A percentile compares a stretch with the other conserved stretches of the same genome.
These are phyloP conservation scores for Tolypocladium pustulatum DNA, from an alignment of 2,329 filamentous ascomycete genomes.

Conservation along the genomic window DNA sequence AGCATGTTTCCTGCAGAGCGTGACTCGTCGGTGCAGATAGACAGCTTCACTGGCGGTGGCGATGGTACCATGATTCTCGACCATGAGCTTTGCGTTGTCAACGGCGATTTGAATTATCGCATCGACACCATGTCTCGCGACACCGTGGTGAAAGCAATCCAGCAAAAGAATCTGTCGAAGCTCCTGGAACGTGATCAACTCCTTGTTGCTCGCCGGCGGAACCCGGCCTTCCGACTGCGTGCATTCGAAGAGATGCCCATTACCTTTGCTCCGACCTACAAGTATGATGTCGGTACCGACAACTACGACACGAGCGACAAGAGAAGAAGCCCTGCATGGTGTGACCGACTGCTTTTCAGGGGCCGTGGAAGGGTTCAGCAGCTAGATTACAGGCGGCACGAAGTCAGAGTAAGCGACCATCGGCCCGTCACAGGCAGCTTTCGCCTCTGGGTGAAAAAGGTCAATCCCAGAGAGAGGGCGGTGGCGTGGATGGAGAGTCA, in stretches of 20 bases:
- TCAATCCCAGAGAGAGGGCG: conserved; percentile 56
- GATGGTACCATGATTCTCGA: conserved; percentile 93
- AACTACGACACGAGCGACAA: conserved; percentile 93
- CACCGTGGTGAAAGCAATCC: conserved; percentile 77
- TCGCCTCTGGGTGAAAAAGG: conserved; percentile 72
- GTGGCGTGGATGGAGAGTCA: conserved; percentile 63
- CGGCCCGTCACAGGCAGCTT: conserved; percentile 83
- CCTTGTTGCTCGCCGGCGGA: conserved; percentile 77
- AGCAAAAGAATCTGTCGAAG: conserved; percentile 69
- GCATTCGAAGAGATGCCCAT: conserved; percentile 88
- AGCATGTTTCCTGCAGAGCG: conserved; percentile 62
- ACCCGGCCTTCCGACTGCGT: conserved; percentile 78
- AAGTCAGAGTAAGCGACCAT: conserved; percentile 86
- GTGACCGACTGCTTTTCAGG: conserved; percentile 82
- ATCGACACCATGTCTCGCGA: conserved; percentile 96
- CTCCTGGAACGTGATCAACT: conserved; percentile 90
- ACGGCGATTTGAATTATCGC: conserved; percentile 95
- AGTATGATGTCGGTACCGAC: conserved; percentile 94
- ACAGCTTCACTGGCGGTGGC: conserved; percentile 82
- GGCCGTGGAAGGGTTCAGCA: conserved; percentile 76
- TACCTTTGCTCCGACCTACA: conserved; percentile 91
- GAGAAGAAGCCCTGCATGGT: conserved; percentile 90
- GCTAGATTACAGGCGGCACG: conserved; percentile 78
- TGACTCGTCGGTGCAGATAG: conserved; percentile 56
- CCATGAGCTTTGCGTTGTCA: conserved; percentile 93